A percentile compares a stretch with the other conserved stretches of the same genome.
These are phyloP conservation scores for Moesziomyces aphidis DNA, from an alignment of 1,284 basidiomycete species.

Conservation along the genomic window DNA sequence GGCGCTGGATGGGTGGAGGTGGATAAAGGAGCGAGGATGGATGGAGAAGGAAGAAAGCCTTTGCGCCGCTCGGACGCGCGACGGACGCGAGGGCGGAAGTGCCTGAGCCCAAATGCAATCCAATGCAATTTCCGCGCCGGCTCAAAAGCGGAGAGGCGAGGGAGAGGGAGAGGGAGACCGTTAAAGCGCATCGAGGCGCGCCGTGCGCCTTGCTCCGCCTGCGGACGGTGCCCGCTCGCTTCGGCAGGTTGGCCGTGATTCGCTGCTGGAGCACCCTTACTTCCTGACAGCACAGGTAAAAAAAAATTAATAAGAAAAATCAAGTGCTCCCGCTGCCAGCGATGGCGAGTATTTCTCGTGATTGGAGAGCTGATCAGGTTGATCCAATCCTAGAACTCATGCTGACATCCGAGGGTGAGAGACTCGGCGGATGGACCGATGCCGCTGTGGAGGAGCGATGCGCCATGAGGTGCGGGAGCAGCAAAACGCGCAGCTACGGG, in stretches of 20 bases:
- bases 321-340: too few species aligned
- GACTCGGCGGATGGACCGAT: neutral
- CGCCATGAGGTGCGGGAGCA: too few species aligned
- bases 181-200: conserved; percentile 1
- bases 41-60: conserved; percentile 11
- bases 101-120: neutral
- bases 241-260: conserved; percentile 1
- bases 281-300: neutral
- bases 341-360: too few species aligned
- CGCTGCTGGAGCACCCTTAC: neutral
- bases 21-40: neutral
- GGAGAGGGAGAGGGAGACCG: neutral
- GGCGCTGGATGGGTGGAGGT: conserved; percentile 1
- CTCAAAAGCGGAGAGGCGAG: neutral
- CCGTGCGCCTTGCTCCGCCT: neutral
- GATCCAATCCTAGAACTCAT: too few species aligned
- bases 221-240: conserved; percentile 1
- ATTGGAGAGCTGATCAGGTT: conserved; percentile 1
- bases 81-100: conserved; percentile 5
- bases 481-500: neutral
- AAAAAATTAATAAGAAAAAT: conserved; percentile 1
- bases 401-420: neutral
- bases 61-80: conserved; percentile 6
- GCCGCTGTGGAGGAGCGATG: neutral
- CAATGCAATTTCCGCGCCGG: conserved; percentile 9